These are phyloP conservation scores for Phellinidium pouzarii DNA, from an alignment of 1,284 basidiomycete genomes.

Conservation along the genomic window DNA sequence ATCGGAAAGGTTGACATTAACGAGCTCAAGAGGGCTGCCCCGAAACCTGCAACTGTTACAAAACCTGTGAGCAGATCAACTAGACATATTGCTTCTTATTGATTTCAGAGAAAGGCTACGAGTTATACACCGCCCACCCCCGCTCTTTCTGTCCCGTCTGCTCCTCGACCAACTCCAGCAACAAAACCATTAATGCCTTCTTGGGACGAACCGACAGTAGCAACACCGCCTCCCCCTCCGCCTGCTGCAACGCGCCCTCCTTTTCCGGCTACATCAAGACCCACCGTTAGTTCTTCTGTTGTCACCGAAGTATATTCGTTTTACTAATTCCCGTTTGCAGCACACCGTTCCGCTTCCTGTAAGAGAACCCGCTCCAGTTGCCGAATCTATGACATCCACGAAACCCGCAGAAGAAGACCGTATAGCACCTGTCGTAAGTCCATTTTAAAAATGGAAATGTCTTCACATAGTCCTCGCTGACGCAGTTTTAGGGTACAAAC, in stretches of 20 bases:
- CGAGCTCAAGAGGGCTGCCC: constrained; percentile 44
- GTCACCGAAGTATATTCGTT: constrained; percentile 21
- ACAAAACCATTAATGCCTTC: constrained; percentile 34
- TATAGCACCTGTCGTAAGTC: constrained; percentile 61
- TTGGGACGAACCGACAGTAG: constrained; percentile 34
- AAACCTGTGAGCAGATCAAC: constrained; percentile 20
- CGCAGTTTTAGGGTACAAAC: constrained; percentile 53
- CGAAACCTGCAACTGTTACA: constrained; percentile 26
- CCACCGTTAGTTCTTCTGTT: constrained; percentile 21
- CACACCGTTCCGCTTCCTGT: constrained; percentile 25
- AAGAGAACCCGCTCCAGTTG: constrained; percentile 35
- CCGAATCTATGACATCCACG: constrained; percentile 43
- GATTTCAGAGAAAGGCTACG: constrained; percentile 24
- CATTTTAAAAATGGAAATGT: background rate
- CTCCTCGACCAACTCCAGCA: constrained; percentile 42
- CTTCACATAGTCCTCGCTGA: background rate
- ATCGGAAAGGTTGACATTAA: constrained; percentile 65
- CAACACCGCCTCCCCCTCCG: constrained; percentile 37
- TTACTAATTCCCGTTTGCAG: constrained; percentile 18
- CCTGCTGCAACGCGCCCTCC: constrained; percentile 46
- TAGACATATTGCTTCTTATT: background rate
- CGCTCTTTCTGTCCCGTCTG: constrained; percentile 29
- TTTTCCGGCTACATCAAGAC: constrained; percentile 34
- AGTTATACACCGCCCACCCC: constrained; percentile 28
- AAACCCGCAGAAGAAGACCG: constrained; percentile 74